phyloP scores from a whole-genome alignment of 345 rosid genomes.

The Cardamine resedifolia region DNA sequence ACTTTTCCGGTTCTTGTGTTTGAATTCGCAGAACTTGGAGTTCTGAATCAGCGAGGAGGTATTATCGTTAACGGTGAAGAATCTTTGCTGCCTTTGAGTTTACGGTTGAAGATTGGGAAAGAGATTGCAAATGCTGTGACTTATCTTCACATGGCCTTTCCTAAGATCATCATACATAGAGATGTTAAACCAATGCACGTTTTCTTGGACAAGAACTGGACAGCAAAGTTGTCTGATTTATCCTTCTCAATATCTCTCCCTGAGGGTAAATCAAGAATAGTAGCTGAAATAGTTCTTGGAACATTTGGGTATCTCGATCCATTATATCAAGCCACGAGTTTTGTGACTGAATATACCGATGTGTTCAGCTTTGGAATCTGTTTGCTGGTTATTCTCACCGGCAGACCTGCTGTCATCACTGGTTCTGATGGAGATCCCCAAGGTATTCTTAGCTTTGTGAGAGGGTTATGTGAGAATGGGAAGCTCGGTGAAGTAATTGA shows the following conservation, averaged over 20 bases:
- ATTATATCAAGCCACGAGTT: neutral
- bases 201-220: constrained; percentile 20
- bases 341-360: constrained; percentile 4
- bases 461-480: neutral
- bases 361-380: constrained; percentile 17
- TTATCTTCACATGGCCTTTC: constrained; percentile 22
- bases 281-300: neutral
- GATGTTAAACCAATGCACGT: constrained; percentile 3
- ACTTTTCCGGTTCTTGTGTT: neutral
- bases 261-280: neutral
- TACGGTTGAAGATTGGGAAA: constrained; percentile 5
- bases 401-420: neutral
- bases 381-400: constrained; percentile 1
- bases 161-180: neutral
- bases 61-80: neutral
- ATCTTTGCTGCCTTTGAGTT: neutral
- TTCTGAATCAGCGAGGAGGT: neutral
- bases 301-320: constrained; percentile 1
- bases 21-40: neutral
- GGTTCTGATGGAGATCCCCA: neutral
- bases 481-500: constrained; percentile 21
- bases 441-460: neutral
- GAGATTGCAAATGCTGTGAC: constrained; percentile 14
- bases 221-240: neutral
- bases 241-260: neutral